Evolutionary conservation across 78 protist species (phyloP), one percentile per base, ranked within the genome.

Genomic region (Protostelium mycophagum): DNA sequence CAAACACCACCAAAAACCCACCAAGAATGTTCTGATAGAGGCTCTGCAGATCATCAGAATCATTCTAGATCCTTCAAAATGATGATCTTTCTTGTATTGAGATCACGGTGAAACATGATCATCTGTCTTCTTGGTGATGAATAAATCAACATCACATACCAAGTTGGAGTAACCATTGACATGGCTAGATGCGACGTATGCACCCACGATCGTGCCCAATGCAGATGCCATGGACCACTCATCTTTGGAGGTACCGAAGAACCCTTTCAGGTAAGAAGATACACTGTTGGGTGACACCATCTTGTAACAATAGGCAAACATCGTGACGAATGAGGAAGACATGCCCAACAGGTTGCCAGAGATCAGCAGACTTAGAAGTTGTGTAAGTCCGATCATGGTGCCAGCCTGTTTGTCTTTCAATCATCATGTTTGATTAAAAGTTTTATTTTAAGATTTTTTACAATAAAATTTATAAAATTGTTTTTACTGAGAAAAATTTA

Each of bases 1-100:
- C 91, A 63, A 89, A 85, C 34, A 92, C 84, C 28, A 92, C 83
- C 35, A 92, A 1, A 1, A 85, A 36, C 87, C 94, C 94, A 36
- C 87, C 38, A 0, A 1, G 36, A 28, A 34, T 34, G 1, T 28
- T 25, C 35, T 0, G 35, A 36, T 1, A 25, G 86, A 23, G 31
- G 29, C 1, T 28, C 38, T 37, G 51, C 35, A 28, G 63, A 87
- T 34, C 84, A 88, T 23, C 63, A n/a, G 38, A 85, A 83, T 31
- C 16, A 38, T 5, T 89, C 87, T 37, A 91, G 86, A 0, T 37
- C 38, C 63, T 92, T 86, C 0, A 90, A 87, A 83, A 91, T 90
- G 25, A 87, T 38, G 37, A 92, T 85, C 29, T 88, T 89, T 83
- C 94, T 91, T 34, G 83, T 28, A 83, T 92, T 88, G 87, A 87